Evolutionary conservation across 2,329 filamentous ascomycete species (phyloP).

Genomic region (Rutstroemia sp.): DNA sequence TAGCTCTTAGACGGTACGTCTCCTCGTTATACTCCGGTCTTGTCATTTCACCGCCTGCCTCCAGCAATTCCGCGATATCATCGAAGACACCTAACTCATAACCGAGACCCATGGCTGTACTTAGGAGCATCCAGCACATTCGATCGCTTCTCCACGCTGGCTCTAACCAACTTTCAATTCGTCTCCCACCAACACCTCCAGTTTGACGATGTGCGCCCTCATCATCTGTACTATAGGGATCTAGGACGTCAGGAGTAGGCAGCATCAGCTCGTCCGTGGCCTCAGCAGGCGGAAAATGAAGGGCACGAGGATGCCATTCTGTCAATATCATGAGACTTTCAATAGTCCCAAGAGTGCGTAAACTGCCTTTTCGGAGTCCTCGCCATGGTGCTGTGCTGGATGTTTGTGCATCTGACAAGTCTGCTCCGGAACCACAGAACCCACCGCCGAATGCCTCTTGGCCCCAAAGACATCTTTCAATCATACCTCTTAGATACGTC

Average conservation of each 20-base stretch:
- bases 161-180: slow-evolving; percentile 93
- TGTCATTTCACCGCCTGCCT: slow-evolving; percentile 49
- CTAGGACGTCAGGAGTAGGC: slow-evolving; percentile 46
- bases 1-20: slow-evolving; percentile 66
- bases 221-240: slow-evolving; percentile 38
- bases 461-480: slow-evolving; percentile 89
- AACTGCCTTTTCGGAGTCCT: slow-evolving; percentile 65
- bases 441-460: slow-evolving; percentile 92
- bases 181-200: slow-evolving; percentile 64
- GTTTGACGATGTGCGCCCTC: slow-evolving; percentile 35
- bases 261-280: slow-evolving; percentile 62
- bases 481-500: slow-evolving; percentile 91
- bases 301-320: slow-evolving; percentile 90
- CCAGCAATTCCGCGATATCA: slow-evolving; percentile 66
- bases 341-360: slow-evolving; percentile 86
- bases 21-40: slow-evolving; percentile 66
- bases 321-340: slow-evolving; percentile 91
- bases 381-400: slow-evolving; percentile 65
- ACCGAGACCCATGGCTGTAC: slow-evolving; percentile 79
- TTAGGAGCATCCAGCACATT: slow-evolving; percentile 97
- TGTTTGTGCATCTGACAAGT: slow-evolving; percentile 44
- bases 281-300: slow-evolving; percentile 87
- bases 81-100: slow-evolving; percentile 97
- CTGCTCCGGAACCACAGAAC: slow-evolving; percentile 65
- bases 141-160: slow-evolving; percentile 90